Percentiles rank a stretch among this genome's conserved stretches.
Conservation (phyloP, 768 basidiomycete genomes). For the Podaxis mareebaensis region DNA sequence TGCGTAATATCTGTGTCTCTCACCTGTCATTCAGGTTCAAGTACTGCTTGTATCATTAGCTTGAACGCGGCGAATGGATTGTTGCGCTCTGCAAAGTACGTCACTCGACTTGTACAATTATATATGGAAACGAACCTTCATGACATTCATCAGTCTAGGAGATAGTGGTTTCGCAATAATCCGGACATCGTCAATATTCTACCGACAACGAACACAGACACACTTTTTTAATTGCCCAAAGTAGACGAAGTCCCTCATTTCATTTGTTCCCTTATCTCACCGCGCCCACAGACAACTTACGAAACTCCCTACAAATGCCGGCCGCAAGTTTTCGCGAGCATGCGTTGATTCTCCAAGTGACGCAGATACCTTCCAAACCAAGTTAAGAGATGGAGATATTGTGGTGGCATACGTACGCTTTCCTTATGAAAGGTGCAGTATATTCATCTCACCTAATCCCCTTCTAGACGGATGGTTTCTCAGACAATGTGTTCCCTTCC, state of each 20-base stretch:
- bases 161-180: constrained; percentile 78
- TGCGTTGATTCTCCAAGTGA: constrained; percentile 54
- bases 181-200: constrained; percentile 62
- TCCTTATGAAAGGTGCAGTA: not conserved
- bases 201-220: constrained; percentile 51
- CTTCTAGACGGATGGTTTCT: constrained; percentile 52
- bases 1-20: constrained; percentile 12
- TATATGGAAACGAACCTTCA: constrained; percentile 12
- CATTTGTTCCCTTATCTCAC: not conserved
- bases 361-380: constrained; percentile 44
- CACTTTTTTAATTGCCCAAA: constrained; percentile 61
- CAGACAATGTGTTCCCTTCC: constrained; percentile 64
- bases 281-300: constrained; percentile 46
- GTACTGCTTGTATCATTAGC: constrained; percentile 77
- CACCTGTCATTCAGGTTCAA: constrained; percentile 59
- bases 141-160: constrained; percentile 52
- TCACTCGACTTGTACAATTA: constrained; percentile 17
- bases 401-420: constrained; percentile 47
- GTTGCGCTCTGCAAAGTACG: constrained; percentile 78
- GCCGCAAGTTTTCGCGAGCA: constrained; percentile 46
- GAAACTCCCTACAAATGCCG: constrained; percentile 47
- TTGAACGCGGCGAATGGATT: constrained; percentile 75
- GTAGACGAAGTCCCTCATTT: constrained; percentile 27
- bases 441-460: not conserved
- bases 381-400: constrained; percentile 52